phyloP scores from a whole-genome alignment of 352 stramenopile genomes.

The Phytophthora quininea region DNA sequence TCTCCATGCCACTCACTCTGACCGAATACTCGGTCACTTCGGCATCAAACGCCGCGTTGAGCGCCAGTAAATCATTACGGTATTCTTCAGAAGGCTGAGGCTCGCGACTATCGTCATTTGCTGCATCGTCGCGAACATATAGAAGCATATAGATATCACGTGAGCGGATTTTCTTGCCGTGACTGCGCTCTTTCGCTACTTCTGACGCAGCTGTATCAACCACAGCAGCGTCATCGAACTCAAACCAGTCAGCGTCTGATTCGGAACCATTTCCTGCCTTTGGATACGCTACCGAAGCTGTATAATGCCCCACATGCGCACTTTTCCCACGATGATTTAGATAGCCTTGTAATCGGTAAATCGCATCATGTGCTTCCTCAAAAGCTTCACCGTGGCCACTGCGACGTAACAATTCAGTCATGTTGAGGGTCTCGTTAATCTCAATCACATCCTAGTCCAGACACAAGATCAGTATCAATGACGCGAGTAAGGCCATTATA shows the following conservation, averaged over 20 bases:
- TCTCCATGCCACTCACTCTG: constrained; percentile 51
- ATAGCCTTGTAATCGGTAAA: constrained; percentile 80
- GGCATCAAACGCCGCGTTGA: constrained; percentile 57
- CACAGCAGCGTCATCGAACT: constrained; percentile 86
- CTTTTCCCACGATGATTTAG: constrained; percentile 85
- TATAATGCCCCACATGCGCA: constrained; percentile 87
- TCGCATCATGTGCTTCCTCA: constrained; percentile 39
- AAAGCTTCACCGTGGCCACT: constrained; percentile 50
- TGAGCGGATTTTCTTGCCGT: constrained; percentile 68
- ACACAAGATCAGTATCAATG: constrained; percentile 2
- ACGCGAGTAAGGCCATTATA: too few relatives aligned
- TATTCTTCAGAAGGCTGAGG: constrained; percentile 39
- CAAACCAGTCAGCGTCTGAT: constrained; percentile 62
- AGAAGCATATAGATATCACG: constrained; percentile 89
- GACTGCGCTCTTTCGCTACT: constrained; percentile 42
- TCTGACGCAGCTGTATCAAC: constrained; percentile 45
- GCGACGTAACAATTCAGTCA: constrained; percentile 62
- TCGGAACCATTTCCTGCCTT: constrained; percentile 19
- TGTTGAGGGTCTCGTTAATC: constrained; percentile 79
- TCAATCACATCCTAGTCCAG: constrained; percentile 80
- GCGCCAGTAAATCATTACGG: constrained; percentile 51
- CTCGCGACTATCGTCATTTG: background rate
- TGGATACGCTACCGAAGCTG: constrained; percentile 74
- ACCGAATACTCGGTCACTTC: constrained; percentile 53
- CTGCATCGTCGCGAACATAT: constrained; percentile 60